These are phyloP conservation scores for Synchytrium microbalum DNA, from an alignment of 371 early-diverging fungal species.

Conservation along the genomic window DNA sequence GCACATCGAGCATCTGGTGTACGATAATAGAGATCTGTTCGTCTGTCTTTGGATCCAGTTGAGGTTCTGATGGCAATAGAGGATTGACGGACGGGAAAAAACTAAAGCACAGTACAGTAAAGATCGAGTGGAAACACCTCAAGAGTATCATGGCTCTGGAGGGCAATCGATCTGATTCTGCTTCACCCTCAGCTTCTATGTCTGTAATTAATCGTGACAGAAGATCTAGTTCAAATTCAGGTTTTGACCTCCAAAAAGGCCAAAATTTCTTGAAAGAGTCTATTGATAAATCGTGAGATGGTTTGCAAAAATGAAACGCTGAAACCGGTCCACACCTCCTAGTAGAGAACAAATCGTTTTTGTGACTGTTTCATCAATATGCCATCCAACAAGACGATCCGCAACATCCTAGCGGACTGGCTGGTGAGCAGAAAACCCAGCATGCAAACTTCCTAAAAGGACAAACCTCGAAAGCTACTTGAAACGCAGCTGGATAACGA, in stretches of 20 bases:
- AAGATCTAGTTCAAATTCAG: conserved; percentile 23
- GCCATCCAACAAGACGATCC: conserved; percentile 62
- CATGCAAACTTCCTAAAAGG: conserved; percentile 17
- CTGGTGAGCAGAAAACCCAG: conserved; percentile 11
- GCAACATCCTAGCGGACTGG: conserved; percentile 44
- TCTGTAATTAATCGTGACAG: conserved; percentile 23
- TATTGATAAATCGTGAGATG: conserved; percentile 10
- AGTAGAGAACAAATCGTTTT: conserved; percentile 34
- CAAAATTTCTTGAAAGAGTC: conserved; percentile 45
- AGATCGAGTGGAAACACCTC: conserved; percentile 18
- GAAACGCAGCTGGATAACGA: conserved; percentile 19
- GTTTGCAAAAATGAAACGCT: neutral
- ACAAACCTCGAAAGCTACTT: conserved; percentile 16
- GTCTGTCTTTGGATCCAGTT: conserved; percentile 6
- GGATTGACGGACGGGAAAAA: conserved; percentile 20
- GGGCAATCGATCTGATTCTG: conserved; percentile 7
- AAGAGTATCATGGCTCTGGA: conserved; percentile 1
- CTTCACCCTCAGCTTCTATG: conserved; percentile 10
- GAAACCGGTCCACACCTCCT: conserved; percentile 39
- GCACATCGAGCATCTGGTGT: conserved; percentile 11
- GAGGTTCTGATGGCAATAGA: conserved; percentile 7
- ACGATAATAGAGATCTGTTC: conserved; percentile 9
- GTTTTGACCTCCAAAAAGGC: conserved; percentile 22
- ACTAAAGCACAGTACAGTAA: conserved; percentile 20
- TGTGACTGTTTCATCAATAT: conserved; percentile 44